phyloP scores from a whole-genome alignment of 768 basidiomycete genomes.

The Boletus reticuloceps region DNA sequence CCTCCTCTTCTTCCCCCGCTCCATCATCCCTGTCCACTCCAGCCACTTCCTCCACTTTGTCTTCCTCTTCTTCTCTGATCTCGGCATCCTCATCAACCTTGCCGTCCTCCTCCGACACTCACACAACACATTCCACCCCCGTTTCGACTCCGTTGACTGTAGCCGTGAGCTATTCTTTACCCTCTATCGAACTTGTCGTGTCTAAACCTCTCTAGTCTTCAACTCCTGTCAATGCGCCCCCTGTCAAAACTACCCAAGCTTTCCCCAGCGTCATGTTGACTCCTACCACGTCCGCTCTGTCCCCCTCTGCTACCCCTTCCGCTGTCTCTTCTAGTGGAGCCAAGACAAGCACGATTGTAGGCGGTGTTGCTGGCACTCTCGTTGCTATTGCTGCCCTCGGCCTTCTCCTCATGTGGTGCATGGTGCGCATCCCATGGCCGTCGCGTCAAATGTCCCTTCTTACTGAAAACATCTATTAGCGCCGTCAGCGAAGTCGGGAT shows the following conservation, averaged over 20 bases:
- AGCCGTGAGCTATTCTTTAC: conserved; percentile 19
- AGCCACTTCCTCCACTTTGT: conserved; percentile 4
- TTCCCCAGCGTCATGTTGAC: background rate
- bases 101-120: conserved; percentile 2
- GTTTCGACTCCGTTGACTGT: background rate
- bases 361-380: conserved; percentile 47
- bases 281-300: background rate
- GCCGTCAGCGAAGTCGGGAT: conserved; percentile 39
- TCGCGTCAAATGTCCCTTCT: background rate
- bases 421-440: conserved; percentile 34
- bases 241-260: background rate
- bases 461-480: conserved; percentile 28
- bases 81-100: background rate
- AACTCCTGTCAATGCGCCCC: background rate
- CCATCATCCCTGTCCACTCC: conserved; percentile 6
- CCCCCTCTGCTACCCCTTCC: conserved; percentile 27
- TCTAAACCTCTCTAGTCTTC: background rate
- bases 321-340: conserved; percentile 36
- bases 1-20: background rate
- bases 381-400: conserved; percentile 38
- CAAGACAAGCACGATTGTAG: conserved; percentile 30
- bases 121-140: conserved; percentile 3
- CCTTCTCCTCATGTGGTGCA: conserved; percentile 44
- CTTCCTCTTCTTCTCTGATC: conserved; percentile 5
- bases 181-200: background rate